Evolutionary conservation across 805 yeast genomes (phyloP), one percentile per base, ranked within the genome.

Genomic region (Cephaloascus albidus): DNA sequence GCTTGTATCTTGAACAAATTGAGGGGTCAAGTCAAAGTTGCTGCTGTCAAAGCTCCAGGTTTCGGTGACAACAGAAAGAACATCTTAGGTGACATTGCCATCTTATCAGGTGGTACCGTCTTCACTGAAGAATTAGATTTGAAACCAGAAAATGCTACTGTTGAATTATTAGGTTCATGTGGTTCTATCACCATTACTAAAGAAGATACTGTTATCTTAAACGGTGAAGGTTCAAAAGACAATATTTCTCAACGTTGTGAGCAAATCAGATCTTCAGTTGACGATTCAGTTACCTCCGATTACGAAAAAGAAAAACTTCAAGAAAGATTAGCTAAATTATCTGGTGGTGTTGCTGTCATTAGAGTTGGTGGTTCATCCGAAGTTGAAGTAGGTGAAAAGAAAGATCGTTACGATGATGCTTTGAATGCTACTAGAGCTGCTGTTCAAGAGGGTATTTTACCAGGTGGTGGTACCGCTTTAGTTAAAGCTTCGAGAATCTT

Each of bases 391-490:
- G 94, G 97, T 58, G 98, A 93, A 75, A 93, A 93, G 93, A 93
- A 93, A 74, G 98, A 93, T 65, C 84, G 98, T 69, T 86, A 88
- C 58, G 97, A 93, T 55, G 98, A 93, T 70, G 97, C 98, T 20
- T 76, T 93, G 60, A 90, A 93, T 60, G 97, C 98, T 41, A 93
- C 97, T 39, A 87, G 97, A 68, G 97, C 98, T 43, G 98, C 98
- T 49, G 96, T 93, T 47, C 90, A 90, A 68, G 96, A 87, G 68
- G 98, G 98, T 69, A 88, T 93, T 59, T 76, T 93, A 50, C 98
- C 98, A 58, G 98, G 98, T 71, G 98, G 98, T 63, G 98, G 98
- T 69, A 87, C 97, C 50, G 98, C 98, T 42, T 75, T 93, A 58
- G 75, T 87, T 56, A 93, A 93, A 76, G 97, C 97, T 38, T 76